Base-by-base conservation (phyloP, 2,329 filamentous ascomycete species). In the Dothideomycetes sp. region DNA sequence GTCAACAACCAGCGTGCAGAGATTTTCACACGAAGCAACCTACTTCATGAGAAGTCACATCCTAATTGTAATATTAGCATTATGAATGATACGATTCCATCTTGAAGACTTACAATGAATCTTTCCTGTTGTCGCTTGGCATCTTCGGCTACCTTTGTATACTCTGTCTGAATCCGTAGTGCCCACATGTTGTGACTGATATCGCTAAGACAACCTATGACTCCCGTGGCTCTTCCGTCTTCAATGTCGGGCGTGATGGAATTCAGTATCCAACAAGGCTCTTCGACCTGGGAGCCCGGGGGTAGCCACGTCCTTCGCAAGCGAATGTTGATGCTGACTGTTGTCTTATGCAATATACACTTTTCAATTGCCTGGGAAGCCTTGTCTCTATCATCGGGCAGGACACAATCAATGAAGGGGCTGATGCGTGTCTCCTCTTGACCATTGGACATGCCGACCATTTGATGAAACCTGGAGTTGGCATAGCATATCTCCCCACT, bases 101-200 rank as follows among this genome's bases (percentile, higher is more conserved):
- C n/a, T n/a, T n/a, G n/a, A n/a, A n/a, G n/a, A n/a, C 35, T 30
- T 19, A 37, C 35, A 11, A 39, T 39, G 15, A 39, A 39, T 15
- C 19, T 30, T 17, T 39, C 37, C 7, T 22, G 37, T 12, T 39
- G 37, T 29, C 33, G 16, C 15, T 39, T 39, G 8, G 30, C 32
- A 10, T 39, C 37, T 3, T 27, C 19, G 11, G 31, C 37, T 5
- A 31, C 18, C 9, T 39, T 19, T 4, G 37, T 29, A 17, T 16
- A 39, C n/a, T 39, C 37, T 19, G 33, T 34, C 14, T 39, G 37
- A n/a, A 39, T 8, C 15, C 29, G 17, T 8, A 39, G 17, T 24
- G 37, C 37, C 37, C 37, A 39, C 37, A 39, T 39, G 14, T 30
- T 34, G 15, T 34, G 37, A 12, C 37, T 27, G 8, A 39, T 34